Percentiles rank a stretch among this genome's conserved stretches.
Evolutionary conservation across 148 eudicot genomes (phyloP).

Genomic region (Fagopyrum homotropicum): DNA sequence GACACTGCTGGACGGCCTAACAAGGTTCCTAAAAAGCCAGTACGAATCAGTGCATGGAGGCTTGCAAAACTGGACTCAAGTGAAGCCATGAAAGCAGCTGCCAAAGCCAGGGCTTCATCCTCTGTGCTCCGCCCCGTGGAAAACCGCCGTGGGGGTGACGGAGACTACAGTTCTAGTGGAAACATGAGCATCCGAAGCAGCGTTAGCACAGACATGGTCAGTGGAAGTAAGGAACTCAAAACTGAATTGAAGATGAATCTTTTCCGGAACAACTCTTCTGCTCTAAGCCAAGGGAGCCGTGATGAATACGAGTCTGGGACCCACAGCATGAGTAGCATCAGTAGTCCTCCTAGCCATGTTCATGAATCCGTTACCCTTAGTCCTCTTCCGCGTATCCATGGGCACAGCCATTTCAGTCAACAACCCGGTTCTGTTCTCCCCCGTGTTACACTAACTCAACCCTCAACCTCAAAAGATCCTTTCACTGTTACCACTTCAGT

Average conservation of each 20-base stretch:
- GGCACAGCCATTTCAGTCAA: conserved; percentile 24
- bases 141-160: conserved; percentile 31
- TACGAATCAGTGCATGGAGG: conserved; percentile 84
- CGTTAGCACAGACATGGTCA: conserved; percentile 59
- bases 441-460: conserved; percentile 25
- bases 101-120: conserved; percentile 94
- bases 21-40: conserved; percentile 51
- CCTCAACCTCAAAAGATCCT: conserved; percentile 26
- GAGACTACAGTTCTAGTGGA: conserved; percentile 70
- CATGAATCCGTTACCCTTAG: conserved; percentile 76
- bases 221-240: conserved; percentile 41
- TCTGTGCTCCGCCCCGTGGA: conserved; percentile 84
- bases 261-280: conserved; percentile 42
- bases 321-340: conserved; percentile 76
- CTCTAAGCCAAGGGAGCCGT: conserved; percentile 79
- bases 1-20: conserved; percentile 46
- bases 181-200: conserved; percentile 83
- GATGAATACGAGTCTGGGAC: conserved; percentile 90
- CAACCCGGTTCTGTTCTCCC: conserved; percentile 21
- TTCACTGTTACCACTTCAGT: conserved; percentile 17
- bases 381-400: conserved; percentile 67
- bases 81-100: conserved; percentile 86
- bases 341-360: conserved; percentile 84
- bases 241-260: conserved; percentile 35
- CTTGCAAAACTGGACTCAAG: conserved; percentile 81